Evolutionary conservation across 106 monocot species (phyloP).

Genomic region (Acorus calamus): DNA sequence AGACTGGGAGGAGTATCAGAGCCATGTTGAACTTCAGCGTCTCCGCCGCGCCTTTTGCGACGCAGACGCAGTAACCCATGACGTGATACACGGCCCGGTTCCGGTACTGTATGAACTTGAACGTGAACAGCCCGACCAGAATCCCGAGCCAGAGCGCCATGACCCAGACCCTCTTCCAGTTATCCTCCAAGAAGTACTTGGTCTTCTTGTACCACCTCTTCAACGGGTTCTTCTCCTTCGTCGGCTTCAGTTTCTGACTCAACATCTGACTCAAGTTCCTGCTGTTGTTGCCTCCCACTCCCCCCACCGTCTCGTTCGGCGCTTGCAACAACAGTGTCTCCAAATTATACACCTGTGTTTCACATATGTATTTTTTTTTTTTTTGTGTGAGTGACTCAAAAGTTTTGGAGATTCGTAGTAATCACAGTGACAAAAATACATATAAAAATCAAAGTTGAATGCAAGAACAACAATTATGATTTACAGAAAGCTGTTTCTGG

Average conservation of each 20-base stretch:
- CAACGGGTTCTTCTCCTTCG: conserved; percentile 63
- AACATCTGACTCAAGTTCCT: conserved; percentile 85
- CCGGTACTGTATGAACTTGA: conserved; percentile 84
- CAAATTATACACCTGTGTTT: conserved; percentile 65
- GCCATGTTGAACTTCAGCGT: conserved; percentile 99
- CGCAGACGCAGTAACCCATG: conserved; percentile 94
- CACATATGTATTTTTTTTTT: no score
- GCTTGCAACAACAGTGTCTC: conserved; percentile 84
- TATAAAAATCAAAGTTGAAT: no score
- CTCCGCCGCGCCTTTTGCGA: conserved; percentile 90
- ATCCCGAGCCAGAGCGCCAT: conserved; percentile 58
- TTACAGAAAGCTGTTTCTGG: no score
- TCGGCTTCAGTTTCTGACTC: conserved; percentile 70
- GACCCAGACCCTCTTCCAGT: conserved; percentile 83
- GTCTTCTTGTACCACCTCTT: conserved; percentile 26
- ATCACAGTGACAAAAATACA: background rate
- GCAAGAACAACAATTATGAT: no score
- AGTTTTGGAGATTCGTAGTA: background rate
- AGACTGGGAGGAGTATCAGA: conserved; percentile 81
- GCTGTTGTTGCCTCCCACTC: conserved; percentile 47
- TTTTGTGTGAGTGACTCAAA: background rate
- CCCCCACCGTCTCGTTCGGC: conserved; percentile 28
- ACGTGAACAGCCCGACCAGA: conserved; percentile 62
- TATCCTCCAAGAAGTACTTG: conserved; percentile 70
- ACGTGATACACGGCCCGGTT: conserved; percentile 58